Evolutionary conservation across 495 filamentous ascomycete genomes (phyloP), one percentile per base, ranked within the genome.

Genomic region (Venustampulla echinocandica): DNA sequence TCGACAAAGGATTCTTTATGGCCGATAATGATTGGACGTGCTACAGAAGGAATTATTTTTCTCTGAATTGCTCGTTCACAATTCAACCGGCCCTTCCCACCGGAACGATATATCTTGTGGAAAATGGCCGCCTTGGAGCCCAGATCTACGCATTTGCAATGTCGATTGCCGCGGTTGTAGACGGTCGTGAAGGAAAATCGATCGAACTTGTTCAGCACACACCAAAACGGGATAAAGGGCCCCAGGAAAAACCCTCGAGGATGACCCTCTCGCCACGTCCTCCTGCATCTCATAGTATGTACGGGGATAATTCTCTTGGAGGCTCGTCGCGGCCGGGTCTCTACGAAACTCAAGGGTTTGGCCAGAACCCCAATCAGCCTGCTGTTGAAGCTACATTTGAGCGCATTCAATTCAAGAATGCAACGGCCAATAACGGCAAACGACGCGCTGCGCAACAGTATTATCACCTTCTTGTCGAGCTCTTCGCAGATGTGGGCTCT

Each of bases 371-470:
- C 10, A 54, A 49, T 17, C 65, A 67, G 23, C 71, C 72, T 5
- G 69, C 73, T 3, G 70, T 60, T 24, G 74, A 78, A 60, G 75
- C 79, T 42, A 85, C 83, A 1, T 97, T 96, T 59, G 90, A 96
- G 55, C 80, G 90, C 2, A 95, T 96, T 34, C 90, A 97, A 57
- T 97, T 97, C 71, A 94, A 95, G 61, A 85, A 85, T 42, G 92
- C 90, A 1, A 97, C 90, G 1, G 88, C 89, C 3, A 97, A 97
- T 67, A 97, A 97, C 50, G 90, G 90, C 18, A 95, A 95, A 60
- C 71, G 90, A 43, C 71, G 90, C 35, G 88, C 90, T 0, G 85
- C 86, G 10, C 90, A 96, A 60, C 90, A 95, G 56, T 95, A 87
- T 60, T 97, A 94, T 61, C 89, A 93, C 53, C 71, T 97, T 22